Evolutionary conservation across 345 rosid genomes (phyloP), one percentile per base, ranked within the genome.

Genomic region (Lagerstroemia speciosa): DNA sequence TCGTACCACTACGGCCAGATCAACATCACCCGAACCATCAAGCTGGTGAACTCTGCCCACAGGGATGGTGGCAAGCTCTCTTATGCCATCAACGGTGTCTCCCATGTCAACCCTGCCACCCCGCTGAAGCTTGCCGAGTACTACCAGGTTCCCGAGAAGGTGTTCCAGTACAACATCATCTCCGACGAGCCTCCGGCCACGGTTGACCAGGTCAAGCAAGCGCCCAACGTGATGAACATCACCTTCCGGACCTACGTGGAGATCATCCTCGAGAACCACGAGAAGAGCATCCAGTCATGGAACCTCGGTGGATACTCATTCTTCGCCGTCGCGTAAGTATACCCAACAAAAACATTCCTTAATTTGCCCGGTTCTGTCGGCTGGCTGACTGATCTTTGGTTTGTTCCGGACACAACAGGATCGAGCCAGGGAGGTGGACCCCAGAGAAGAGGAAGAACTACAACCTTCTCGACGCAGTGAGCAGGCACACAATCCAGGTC

Each of bases 1-100:
- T 73, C 85, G 0, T 82, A 76, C 77, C 85, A 82, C 52, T 82
- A 77, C 7, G 85, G 83, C 62, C 64, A 73, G 67, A 73, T 73
- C 76, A 73, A 73, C 67, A 73, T 73, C 60, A 73, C 76, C 64
- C 71, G 76, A 63, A 73, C 76, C 71, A 73, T 73, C 71, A 73
- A 73, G 67, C 15, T 73, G 2, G 71, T 67, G 20, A 67, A 38
- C 71, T 61, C 71, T 0, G 63, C 67, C 26, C 11, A 53, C 48
- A 61, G 71, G 46, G 60, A 52, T 1, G 55, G 57, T 15, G 69
- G 62, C 67, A 67, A 73, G 76, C 71, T 73, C 67, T 17, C 43
- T 12, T 73, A 67, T 22, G 67, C 67, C 33, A 62, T 73, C 76
- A 73, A 73, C n/a, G 76, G 76, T 15, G 64, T 73, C 63, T 73